A percentile compares a stretch with the other conserved stretches of the same genome.
These are phyloP conservation scores for Wallacemonas rigidus DNA, from an alignment of 208 protist genomes.

Conservation along the genomic window DNA sequence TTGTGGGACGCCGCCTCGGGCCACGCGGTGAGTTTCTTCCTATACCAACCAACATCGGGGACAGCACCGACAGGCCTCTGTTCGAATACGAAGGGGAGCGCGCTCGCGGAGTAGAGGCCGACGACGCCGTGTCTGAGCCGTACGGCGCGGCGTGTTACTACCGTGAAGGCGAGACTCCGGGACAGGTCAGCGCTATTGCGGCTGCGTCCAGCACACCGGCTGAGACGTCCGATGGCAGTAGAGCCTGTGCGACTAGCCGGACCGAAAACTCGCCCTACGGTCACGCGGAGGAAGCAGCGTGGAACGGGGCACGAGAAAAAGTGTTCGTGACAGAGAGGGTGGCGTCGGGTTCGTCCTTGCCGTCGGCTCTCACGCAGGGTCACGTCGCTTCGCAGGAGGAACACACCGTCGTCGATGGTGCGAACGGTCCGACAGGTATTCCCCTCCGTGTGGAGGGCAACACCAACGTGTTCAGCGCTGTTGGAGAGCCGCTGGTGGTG, in stretches of 20 bases:
- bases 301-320: slow-evolving; percentile 6
- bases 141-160: background rate
- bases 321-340: background rate
- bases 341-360: background rate
- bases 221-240: no score
- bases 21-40: background rate
- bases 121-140: background rate
- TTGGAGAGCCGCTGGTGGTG: background rate
- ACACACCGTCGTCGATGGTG: background rate
- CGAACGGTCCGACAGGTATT: background rate
- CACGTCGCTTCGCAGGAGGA: background rate
- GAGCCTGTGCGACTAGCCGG: no score
- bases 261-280: background rate
- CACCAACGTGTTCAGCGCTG: background rate
- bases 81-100: slow-evolving; percentile 8
- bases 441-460: slow-evolving; percentile 9
- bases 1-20: background rate
- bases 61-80: background rate
- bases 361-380: background rate
- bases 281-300: background rate
- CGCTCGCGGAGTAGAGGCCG: background rate
- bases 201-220: no score
- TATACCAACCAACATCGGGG: background rate
- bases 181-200: no score
- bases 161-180: background rate